Evolutionary conservation across 2,329 filamentous ascomycete species (phyloP).

Genomic region (Lizonia empirigonia): DNA sequence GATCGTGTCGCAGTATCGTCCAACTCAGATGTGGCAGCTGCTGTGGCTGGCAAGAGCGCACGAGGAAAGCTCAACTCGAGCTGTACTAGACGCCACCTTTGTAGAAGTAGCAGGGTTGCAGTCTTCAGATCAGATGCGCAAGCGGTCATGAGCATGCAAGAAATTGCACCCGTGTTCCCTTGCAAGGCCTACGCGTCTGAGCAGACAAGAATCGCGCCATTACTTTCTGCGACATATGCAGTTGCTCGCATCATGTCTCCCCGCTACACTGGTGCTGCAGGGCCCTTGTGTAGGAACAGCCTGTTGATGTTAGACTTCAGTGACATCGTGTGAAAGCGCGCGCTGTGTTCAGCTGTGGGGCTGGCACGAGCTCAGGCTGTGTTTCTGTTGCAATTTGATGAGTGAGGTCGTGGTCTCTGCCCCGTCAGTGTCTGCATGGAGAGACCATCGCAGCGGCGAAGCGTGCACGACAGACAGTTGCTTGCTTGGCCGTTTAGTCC

Average conservation of each 20-base stretch:
- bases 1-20: background rate
- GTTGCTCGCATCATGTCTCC: conserved; percentile 3
- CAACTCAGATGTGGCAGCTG: background rate
- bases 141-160: background rate
- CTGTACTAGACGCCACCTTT: too few relatives aligned
- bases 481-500: conserved; percentile 15
- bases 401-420: background rate
- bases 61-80: background rate
- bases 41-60: background rate
- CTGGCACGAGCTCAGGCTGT: background rate
- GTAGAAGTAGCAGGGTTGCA: background rate
- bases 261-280: background rate
- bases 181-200: background rate
- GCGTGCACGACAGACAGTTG: conserved; percentile 14
- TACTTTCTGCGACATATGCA: background rate
- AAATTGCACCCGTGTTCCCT: background rate
- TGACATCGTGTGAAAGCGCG: background rate
- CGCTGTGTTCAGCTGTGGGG: conserved; percentile 1
- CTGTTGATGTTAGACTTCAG: background rate
- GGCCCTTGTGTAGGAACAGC: background rate
- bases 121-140: background rate
- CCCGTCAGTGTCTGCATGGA: background rate
- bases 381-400: background rate
- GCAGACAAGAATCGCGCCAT: background rate
- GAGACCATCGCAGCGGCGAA: conserved; percentile 4